Evolutionary conservation across 1,139 yeast genomes (phyloP).

Genomic region (Blastobotrys aristatus): DNA sequence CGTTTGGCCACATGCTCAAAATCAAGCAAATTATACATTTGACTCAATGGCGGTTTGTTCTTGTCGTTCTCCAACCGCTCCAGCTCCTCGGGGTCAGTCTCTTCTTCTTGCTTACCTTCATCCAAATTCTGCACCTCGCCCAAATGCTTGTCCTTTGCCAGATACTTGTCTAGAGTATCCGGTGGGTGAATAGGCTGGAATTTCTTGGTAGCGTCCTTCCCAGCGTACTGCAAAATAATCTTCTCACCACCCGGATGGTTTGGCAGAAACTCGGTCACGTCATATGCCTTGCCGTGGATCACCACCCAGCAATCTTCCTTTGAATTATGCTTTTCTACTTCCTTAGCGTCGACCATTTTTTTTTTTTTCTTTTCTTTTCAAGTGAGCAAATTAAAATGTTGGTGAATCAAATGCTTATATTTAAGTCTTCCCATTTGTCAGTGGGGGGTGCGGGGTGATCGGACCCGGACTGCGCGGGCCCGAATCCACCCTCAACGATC

Average conservation of each 20-base stretch:
- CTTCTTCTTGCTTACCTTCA: constrained; percentile 26
- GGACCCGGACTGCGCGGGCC: no score
- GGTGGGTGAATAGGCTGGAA: constrained; percentile 86
- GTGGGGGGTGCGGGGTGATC: neutral
- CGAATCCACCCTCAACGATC: no score
- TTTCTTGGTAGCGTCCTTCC: constrained; percentile 84
- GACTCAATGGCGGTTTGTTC: constrained; percentile 61
- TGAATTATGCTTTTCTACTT: constrained; percentile 56
- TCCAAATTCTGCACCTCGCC: constrained; percentile 39
- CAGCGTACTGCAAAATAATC: constrained; percentile 73
- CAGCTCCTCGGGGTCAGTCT: constrained; percentile 33
- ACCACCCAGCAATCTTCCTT: constrained; percentile 81
- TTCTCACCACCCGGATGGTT: constrained; percentile 88
- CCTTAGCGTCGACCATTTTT: constrained; percentile 22
- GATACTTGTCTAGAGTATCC: constrained; percentile 58
- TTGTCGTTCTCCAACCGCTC: constrained; percentile 35
- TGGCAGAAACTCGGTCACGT: constrained; percentile 70
- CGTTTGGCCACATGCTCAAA: constrained; percentile 82
- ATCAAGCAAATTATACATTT: constrained; percentile 66
- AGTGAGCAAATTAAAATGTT: neutral
- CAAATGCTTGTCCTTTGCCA: constrained; percentile 42
- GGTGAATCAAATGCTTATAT: neutral
- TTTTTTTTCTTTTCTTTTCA: neutral
- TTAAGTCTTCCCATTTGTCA: neutral
- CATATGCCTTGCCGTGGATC: constrained; percentile 76